These are phyloP conservation scores for Xanthoconium purpureum DNA, from an alignment of 768 basidiomycete species.

Conservation along the genomic window DNA sequence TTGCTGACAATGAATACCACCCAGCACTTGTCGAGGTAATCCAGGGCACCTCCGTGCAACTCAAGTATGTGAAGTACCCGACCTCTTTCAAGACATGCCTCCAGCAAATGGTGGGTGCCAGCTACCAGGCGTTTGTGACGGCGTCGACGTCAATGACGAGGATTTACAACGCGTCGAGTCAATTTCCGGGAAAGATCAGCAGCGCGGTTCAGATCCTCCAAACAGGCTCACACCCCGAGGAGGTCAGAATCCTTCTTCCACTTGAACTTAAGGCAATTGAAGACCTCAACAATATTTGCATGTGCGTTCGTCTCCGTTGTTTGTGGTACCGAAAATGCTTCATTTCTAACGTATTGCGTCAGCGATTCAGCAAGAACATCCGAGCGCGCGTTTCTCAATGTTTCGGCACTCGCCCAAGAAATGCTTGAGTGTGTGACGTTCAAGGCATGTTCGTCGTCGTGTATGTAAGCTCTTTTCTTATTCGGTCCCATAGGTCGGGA, in stretches of 20 bases:
- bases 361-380: slow-evolving; percentile 15
- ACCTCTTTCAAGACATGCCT: slow-evolving; percentile 22
- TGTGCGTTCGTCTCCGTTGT: slow-evolving; percentile 2
- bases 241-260: slow-evolving; percentile 13
- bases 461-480: neutral
- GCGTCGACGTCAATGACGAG: slow-evolving; percentile 19
- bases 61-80: slow-evolving; percentile 15
- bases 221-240: slow-evolving; percentile 2
- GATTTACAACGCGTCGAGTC: slow-evolving; percentile 18
- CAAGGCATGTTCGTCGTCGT: neutral
- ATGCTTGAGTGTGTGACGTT: slow-evolving; percentile 18
- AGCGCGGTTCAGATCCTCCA: slow-evolving; percentile 12
- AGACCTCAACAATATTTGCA: slow-evolving; percentile 16
- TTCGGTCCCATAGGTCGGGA: slow-evolving; percentile 4
- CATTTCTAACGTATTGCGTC: neutral
- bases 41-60: neutral
- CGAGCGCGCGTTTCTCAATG: slow-evolving; percentile 14
- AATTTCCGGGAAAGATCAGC: slow-evolving; percentile 17
- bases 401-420: slow-evolving; percentile 18
- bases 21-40: slow-evolving; percentile 7
- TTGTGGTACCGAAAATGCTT: neutral
- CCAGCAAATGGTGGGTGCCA: slow-evolving; percentile 21
- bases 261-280: slow-evolving; percentile 15
- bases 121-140: slow-evolving; percentile 18
- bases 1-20: neutral